Evolutionary conservation across 208 protist genomes (phyloP), one percentile per base, ranked within the genome.

Genomic region (Wallacemonas collosoma): DNA sequence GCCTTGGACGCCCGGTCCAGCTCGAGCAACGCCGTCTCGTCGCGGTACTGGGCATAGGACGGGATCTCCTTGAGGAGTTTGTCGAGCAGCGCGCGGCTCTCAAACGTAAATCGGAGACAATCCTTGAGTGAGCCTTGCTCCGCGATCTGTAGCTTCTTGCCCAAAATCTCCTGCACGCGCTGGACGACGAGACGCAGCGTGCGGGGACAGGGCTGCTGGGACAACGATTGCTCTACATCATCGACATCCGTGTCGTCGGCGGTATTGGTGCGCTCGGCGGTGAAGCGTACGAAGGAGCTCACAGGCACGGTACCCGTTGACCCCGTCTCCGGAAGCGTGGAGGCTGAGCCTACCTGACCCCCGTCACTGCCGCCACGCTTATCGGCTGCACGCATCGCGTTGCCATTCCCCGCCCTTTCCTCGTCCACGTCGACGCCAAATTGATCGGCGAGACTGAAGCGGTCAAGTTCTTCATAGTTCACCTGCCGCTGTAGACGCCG

Each of bases 51-150:
- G 7, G 81, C 74, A 76, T 95, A 94, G 45, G 65, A 72, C 0
- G 93, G 90, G 26, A 94, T 89, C 60, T 97, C 93, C 72, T 94
- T 94, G 36, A 97, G 73, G 60, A 97, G 68, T 5, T 88, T 85
- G 45, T 97, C 88, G 8, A 97, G 74, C 68, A 97, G 60, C 50
- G 87, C 74, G 53, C 89, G 85, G 9, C 80, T 84, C 74, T 97
- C 93, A 81, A 97, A 97, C 39, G 86, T 83, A 60, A 87, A 90
- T 43, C 85, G 71, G 51, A 97, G 79, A 71, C 85, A 89, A 64
- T 94, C 82, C 60, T 86, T 85, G 41, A 97, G 55, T 12, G 88
- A 94, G 0, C 93, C 87, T 3, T 54, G 72, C 55, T 92, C 82
- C 14, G 93, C 93, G 5, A 94, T 54, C n/a, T 71, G 48, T 54